These are phyloP conservation scores for Cercospora canescens DNA, from an alignment of 2,329 filamentous ascomycete species.

Conservation along the genomic window DNA sequence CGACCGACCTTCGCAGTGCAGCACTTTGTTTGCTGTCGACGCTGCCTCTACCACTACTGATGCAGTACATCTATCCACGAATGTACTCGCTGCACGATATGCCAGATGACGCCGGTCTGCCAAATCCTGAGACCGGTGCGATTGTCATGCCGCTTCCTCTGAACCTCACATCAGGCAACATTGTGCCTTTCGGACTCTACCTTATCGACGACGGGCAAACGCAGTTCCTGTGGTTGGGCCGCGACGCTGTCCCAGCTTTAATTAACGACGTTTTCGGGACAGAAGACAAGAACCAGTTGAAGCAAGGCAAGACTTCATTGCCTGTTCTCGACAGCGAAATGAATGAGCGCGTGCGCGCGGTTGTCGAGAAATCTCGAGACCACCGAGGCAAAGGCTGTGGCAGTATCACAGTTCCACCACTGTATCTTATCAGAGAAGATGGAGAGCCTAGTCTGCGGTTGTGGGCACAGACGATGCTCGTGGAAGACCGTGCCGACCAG, in stretches of 20 bases:
- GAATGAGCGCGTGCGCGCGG: constrained; percentile 87
- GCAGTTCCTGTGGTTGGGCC: constrained; percentile 95
- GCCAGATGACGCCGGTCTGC: constrained; percentile 87
- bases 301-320: constrained; percentile 85
- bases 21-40: constrained; percentile 94
- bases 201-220: constrained; percentile 96
- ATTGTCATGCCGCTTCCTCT: constrained; percentile 81
- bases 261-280: constrained; percentile 88
- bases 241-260: constrained; percentile 87
- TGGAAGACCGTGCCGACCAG: constrained; percentile 94
- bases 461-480: constrained; percentile 93
- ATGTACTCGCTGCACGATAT: constrained; percentile 88
- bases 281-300: constrained; percentile 77
- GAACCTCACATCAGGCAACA: constrained; percentile 84
- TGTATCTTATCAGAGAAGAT: constrained; percentile 93
- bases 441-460: constrained; percentile 92
- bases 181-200: constrained; percentile 89
- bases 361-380: constrained; percentile 89
- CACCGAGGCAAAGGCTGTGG: constrained; percentile 84
- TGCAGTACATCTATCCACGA: constrained; percentile 76
- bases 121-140: constrained; percentile 81
- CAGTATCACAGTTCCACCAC: constrained; percentile 86
- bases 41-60: constrained; percentile 81
- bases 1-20: constrained; percentile 88
- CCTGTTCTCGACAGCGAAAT: constrained; percentile 93